Percentiles rank a stretch among this genome's conserved stretches.
These are phyloP conservation scores for Leishmania arabica DNA, from an alignment of 208 protist species.

Conservation along the genomic window DNA sequence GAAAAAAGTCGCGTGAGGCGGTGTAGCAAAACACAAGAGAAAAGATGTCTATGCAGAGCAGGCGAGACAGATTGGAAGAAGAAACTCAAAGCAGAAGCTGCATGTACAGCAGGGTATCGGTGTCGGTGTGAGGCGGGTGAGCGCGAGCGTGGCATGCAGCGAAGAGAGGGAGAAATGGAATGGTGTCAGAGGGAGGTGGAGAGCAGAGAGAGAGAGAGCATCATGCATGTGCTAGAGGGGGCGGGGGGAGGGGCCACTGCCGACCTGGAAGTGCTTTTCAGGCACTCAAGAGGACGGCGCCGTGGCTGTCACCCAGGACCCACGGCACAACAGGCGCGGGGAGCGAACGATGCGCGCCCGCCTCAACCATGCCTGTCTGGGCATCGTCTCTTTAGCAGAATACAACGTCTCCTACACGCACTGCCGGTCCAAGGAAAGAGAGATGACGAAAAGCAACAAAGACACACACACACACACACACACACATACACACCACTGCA, in stretches of 20 bases:
- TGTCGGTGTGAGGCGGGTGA: neutral
- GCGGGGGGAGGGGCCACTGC: neutral
- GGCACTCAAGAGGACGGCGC: neutral
- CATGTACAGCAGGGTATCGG: neutral
- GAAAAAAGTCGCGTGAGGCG: no score
- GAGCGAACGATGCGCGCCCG: neutral
- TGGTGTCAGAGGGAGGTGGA: neutral
- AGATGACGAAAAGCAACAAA: neutral
- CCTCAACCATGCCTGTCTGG: neutral
- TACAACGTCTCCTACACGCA: neutral
- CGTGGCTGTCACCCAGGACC: neutral
- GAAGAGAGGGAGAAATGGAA: neutral
- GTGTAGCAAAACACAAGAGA: neutral
- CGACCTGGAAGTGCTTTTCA: neutral
- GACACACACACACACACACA: conserved; percentile 3
- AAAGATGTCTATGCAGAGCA: neutral
- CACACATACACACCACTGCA: neutral
- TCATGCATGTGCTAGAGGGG: neutral
- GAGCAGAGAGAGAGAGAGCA: neutral
- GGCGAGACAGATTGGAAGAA: neutral
- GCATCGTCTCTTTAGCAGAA: neutral
- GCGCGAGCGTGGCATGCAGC: neutral
- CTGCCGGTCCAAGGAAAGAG: neutral
- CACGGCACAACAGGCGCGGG: neutral
- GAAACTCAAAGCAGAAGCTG: neutral